Base-by-base conservation (phyloP, 176 grass and related monocot species). In the Carex scoparia region DNA sequence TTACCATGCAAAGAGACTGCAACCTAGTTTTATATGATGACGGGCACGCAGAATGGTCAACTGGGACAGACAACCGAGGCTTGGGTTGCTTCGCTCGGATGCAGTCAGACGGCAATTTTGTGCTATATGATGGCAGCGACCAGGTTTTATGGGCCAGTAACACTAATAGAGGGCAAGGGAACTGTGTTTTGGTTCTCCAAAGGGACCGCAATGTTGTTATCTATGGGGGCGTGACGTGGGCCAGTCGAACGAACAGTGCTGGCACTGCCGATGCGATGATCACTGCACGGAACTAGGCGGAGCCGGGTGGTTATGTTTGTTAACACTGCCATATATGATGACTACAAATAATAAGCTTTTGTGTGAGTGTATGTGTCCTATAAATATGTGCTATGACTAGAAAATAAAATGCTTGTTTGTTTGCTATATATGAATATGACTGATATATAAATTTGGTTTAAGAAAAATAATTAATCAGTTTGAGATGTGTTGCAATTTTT, bases 1-100 rank as follows among this genome's bases (percentile, higher is more conserved):
- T 86, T 13, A 69, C 65, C 4, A 78, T 89, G 84, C 87, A 83
- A 49, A 57, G 30, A 3, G 87, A 89, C 76, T 89, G 84, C 84
- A 89, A 89, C 56, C 46, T 86, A 18, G 84, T 89, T 1, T 27
- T 89, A 7, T 86, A 89, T 16, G 87, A 86, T 19, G 10, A 44
- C 3, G 57, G 78, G 1, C 1, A 23, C 2, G 19, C 83, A 6
- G 3, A 85, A 3, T 89, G 87, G 84, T 54, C 87, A 2, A 48
- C 84, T 23, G 15, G 28, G 1, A 86, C 84, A 7, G 1, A 46
- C 55, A 46, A 54, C 57, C 1, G 6, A 18, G 78, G 77, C 42
- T 13, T 38, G 0, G 3, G 56, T 38, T 89, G 87, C 58, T 65
- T 12, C 3, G 16, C 80, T 42, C 69, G 44, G 4, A 81, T 89